These are phyloP conservation scores for Penicillium aurantiogriseum DNA, from an alignment of 2,329 filamentous ascomycete genomes.

Conservation along the genomic window DNA sequence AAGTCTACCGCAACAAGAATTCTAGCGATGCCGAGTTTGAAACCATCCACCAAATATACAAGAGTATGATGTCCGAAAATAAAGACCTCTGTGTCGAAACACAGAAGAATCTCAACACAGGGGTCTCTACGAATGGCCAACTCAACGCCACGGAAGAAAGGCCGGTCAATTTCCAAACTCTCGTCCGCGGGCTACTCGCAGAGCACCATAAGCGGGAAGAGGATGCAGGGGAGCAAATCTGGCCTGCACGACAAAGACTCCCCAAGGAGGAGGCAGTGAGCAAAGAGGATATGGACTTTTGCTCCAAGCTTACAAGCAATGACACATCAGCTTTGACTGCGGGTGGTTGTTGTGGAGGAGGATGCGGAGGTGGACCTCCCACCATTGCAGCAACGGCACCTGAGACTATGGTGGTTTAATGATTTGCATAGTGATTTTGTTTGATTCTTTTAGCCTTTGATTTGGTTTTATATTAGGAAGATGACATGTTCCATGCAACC, in stretches of 20 bases:
- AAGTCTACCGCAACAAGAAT: slow-evolving; percentile 62
- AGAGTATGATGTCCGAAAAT: slow-evolving; percentile 63
- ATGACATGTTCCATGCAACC: neutral
- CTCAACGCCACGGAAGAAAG: slow-evolving; percentile 61
- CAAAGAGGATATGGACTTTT: slow-evolving; percentile 35
- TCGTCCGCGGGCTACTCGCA: slow-evolving; percentile 50
- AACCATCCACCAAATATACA: slow-evolving; percentile 58
- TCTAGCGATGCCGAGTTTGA: slow-evolving; percentile 59
- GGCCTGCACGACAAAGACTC: slow-evolving; percentile 49
- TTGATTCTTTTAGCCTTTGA: neutral
- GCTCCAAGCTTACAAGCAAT: slow-evolving; percentile 22
- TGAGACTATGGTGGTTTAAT: slow-evolving; percentile 20
- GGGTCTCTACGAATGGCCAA: slow-evolving; percentile 61
- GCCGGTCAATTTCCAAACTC: slow-evolving; percentile 55
- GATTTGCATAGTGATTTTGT: neutral
- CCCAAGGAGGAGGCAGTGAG: slow-evolving; percentile 26
- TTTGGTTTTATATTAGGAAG: neutral
- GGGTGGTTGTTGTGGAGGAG: slow-evolving; percentile 24
- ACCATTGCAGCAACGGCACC: slow-evolving; percentile 7
- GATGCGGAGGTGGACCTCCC: slow-evolving; percentile 14
- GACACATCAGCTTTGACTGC: neutral
- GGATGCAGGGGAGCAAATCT: slow-evolving; percentile 49
- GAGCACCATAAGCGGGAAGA: slow-evolving; percentile 50
- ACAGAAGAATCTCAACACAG: slow-evolving; percentile 60
- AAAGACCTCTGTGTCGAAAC: slow-evolving; percentile 59